phyloP scores from a whole-genome alignment of 495 filamentous ascomycete species.

The Xylaria palmicola region DNA sequence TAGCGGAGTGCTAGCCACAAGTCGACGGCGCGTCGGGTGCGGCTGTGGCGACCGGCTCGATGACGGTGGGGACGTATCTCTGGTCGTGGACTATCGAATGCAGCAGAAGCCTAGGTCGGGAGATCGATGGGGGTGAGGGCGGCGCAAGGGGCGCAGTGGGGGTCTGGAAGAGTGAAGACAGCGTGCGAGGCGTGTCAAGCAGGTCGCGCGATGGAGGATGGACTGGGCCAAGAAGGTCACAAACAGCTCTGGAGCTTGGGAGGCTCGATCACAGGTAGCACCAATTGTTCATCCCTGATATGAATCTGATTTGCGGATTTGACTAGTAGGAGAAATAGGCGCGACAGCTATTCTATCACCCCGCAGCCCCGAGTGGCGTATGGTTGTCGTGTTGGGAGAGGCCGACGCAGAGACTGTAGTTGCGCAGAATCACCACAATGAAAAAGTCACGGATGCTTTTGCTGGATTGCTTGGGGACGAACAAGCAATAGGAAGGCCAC shows the following conservation, averaged over 20 bases:
- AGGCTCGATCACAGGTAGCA: constrained; percentile 8
- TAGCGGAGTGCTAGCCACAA: not conserved
- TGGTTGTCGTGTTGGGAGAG: constrained; percentile 5
- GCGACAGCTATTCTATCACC: not conserved
- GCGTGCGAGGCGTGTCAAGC: not conserved
- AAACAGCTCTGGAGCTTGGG: constrained; percentile 14
- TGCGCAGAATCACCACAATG: constrained; percentile 16
- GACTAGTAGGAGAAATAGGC: not conserved
- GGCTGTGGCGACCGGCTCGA: not conserved
- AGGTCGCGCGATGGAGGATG: not conserved
- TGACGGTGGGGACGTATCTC: not conserved
- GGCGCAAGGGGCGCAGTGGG: not conserved
- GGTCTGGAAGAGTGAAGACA: not conserved
- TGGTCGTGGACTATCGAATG: not conserved
- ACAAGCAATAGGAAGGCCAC: constrained; percentile 21
- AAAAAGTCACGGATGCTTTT: constrained; percentile 7
- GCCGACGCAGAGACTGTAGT: constrained; percentile 2
- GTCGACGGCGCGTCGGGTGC: not conserved
- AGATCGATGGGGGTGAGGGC: not conserved
- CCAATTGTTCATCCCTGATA: constrained; percentile 10
- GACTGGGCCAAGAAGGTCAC: not conserved
- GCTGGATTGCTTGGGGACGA: constrained; percentile 16
- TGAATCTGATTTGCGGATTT: not conserved
- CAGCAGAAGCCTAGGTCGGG: not conserved
- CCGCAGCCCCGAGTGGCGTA: not conserved